A percentile compares a stretch with the other conserved stretches of the same genome.
Conservation (phyloP, 2,329 filamentous ascomycete species). For the Ophiostoma populinum region DNA sequence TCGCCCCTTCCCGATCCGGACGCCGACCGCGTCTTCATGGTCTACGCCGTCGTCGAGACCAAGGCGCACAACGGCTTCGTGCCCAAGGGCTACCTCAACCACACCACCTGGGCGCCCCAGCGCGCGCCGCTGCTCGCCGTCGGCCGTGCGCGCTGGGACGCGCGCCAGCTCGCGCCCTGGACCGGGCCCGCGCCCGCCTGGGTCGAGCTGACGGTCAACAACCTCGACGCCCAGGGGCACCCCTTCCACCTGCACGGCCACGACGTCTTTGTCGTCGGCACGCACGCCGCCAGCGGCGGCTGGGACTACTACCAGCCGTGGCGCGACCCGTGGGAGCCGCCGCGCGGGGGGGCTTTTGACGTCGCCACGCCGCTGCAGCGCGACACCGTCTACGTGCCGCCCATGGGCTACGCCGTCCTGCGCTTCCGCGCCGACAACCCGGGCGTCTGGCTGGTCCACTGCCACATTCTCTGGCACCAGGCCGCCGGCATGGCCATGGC, state of each 20-base stretch:
- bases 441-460: slow-evolving; percentile 13
- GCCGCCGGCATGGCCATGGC: slow-evolving; percentile 14
- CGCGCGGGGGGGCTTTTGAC: slow-evolving; percentile 12
- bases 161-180: slow-evolving; percentile 13
- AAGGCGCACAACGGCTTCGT: slow-evolving; percentile 10
- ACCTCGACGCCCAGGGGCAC: slow-evolving; percentile 14
- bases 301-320: slow-evolving; percentile 16
- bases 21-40: slow-evolving; percentile 9
- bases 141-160: slow-evolving; percentile 11
- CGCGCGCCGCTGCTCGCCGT: slow-evolving; percentile 9
- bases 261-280: slow-evolving; percentile 13
- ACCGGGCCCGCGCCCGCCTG: slow-evolving; percentile 11
- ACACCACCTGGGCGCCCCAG: slow-evolving; percentile 13
- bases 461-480: slow-evolving; percentile 14
- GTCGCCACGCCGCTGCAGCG: slow-evolving; percentile 10
- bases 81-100: slow-evolving; percentile 13
- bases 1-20: slow-evolving; percentile 8
- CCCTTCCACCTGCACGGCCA: slow-evolving; percentile 15
- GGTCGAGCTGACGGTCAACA: slow-evolving; percentile 15
- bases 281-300: slow-evolving; percentile 11
- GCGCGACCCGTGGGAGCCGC: slow-evolving; percentile 7
- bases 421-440: slow-evolving; percentile 13
- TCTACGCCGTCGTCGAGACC: slow-evolving; percentile 12
- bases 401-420: slow-evolving; percentile 11
- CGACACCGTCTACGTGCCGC: slow-evolving; percentile 14